Conservation (phyloP, 2,329 filamentous ascomycete species). For the Aspergillus glaucus region DNA sequence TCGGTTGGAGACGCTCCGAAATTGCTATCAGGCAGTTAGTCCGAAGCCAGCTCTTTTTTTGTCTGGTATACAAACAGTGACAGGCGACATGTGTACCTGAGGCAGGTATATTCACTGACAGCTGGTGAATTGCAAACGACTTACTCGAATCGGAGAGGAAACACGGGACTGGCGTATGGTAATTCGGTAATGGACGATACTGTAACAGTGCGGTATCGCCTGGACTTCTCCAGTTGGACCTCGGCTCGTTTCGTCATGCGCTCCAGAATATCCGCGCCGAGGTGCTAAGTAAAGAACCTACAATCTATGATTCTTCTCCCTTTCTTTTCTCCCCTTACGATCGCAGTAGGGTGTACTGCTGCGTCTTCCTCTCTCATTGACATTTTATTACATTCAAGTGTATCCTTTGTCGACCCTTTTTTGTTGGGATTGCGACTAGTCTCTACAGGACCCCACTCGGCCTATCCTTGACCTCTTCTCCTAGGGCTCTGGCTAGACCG, state of each 20-base stretch:
- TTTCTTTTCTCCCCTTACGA: constrained; percentile 2
- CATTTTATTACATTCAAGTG: neutral
- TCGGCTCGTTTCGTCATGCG: constrained; percentile 28
- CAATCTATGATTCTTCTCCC: constrained; percentile 2
- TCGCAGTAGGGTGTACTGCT: neutral
- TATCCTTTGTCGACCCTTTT: neutral
- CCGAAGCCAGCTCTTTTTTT: too few relatives aligned
- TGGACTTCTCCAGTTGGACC: constrained; percentile 7
- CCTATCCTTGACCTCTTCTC: neutral
- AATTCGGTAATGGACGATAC: neutral
- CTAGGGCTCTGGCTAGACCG: neutral
- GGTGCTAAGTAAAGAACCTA: constrained; percentile 16
- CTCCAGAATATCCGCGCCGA: constrained; percentile 19
- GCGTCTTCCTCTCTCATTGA: neutral
- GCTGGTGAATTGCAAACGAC: neutral
- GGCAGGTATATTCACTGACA: neutral
- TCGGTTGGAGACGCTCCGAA: too few relatives aligned
- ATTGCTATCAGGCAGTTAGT: too few relatives aligned
- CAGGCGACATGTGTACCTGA: too few relatives aligned
- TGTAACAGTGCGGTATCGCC: neutral
- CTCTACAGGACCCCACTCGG: neutral
- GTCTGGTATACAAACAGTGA: too few relatives aligned
- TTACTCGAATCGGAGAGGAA: constrained; percentile 1
- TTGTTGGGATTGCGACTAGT: neutral
- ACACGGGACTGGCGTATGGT: constrained; percentile 3